Conservation (phyloP, 2,329 filamentous ascomycete species). For the Cercospora sp. region DNA sequence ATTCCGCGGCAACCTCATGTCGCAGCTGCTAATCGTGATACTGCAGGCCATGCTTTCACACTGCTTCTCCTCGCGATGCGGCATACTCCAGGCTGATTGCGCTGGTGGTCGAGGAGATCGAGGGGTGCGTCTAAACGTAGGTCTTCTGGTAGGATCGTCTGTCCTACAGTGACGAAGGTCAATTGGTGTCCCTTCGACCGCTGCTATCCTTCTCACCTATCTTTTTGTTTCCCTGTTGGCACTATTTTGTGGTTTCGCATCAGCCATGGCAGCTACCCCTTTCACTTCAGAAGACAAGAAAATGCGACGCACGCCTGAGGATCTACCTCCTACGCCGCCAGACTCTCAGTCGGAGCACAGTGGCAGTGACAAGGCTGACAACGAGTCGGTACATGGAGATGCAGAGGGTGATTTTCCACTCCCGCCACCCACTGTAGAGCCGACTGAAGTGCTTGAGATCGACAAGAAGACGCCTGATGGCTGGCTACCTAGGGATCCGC, state of each 20-base stretch:
- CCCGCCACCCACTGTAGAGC: conserved; percentile 61
- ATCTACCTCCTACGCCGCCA: conserved; percentile 41
- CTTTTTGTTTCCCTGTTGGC: background rate
- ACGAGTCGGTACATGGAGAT: conserved; percentile 60
- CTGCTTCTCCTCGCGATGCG: conserved; percentile 21
- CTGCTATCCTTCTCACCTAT: background rate
- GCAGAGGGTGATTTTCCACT: conserved; percentile 57
- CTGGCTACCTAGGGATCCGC: conserved; percentile 76
- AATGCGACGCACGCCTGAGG: conserved; percentile 28
- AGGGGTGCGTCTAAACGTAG: background rate
- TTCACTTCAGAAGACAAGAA: conserved; percentile 22
- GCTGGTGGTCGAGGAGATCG: background rate
- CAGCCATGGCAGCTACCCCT: conserved; percentile 16
- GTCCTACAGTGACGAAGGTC: conserved; percentile 3
- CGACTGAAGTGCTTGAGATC: conserved; percentile 65
- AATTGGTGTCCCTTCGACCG: background rate
- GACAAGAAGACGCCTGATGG: conserved; percentile 81
- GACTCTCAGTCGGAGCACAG: conserved; percentile 38
- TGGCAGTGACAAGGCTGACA: conserved; percentile 33
- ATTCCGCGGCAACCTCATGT: conserved; percentile 19
- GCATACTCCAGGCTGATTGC: background rate
- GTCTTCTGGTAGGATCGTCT: background rate
- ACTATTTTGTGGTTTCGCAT: background rate
- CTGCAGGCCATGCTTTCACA: conserved; percentile 10
- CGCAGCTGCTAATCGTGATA: conserved; percentile 4